Evolutionary conservation across 2,329 filamentous ascomycete species (phyloP), one percentile per base, ranked within the genome.

Genomic region (Zasmidium citrigriseum): DNA sequence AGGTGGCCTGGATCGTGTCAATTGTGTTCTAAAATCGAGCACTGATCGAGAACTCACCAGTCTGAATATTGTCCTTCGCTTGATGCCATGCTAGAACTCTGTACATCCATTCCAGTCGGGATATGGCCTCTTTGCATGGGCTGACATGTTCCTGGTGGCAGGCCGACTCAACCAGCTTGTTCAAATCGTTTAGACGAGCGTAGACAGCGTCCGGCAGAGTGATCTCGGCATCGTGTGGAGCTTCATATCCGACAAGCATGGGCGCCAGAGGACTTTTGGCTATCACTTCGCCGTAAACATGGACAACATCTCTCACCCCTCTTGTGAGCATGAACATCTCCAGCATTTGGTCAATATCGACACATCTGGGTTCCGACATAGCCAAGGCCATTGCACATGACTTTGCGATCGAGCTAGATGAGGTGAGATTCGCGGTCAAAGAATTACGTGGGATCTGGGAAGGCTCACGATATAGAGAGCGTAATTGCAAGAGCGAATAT

Each of bases 321-420:
- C 62, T 50, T 5, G 63, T 68, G 18, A 70, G 52, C 4, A 60
- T 44, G 18, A 69, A 59, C 14, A 62, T 46, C 45, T 70, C 64
- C n/a, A 59, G 55, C 9, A 70, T 54, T 18, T 67, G 64, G 14
- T 68, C 66, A 18, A 65, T 56, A 24, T 55, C 59, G 4, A 68
- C 44, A 10, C 55, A 54, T 25, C 52, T 45, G 12, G 57, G 62
- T 22, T 57, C 58, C 11, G 59, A 54, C 59, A 58, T 59, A 16
- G 54, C 29, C 18, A 55, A 52, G 9, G 61, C 64, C 38, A 52
- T 46, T n/a, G 59, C 62, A 44, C 55, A 62, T n/a, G 61, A 54
- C 46, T 57, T 46, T 21, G 63, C 58, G 22, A 64, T 56, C 16
- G 59, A 60, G 27, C 58, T 60, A 24, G 16, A 4, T 2, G 12